These are phyloP conservation scores for Termitomyces sp. DNA, from an alignment of 1,284 basidiomycete genomes.

Conservation along the genomic window DNA sequence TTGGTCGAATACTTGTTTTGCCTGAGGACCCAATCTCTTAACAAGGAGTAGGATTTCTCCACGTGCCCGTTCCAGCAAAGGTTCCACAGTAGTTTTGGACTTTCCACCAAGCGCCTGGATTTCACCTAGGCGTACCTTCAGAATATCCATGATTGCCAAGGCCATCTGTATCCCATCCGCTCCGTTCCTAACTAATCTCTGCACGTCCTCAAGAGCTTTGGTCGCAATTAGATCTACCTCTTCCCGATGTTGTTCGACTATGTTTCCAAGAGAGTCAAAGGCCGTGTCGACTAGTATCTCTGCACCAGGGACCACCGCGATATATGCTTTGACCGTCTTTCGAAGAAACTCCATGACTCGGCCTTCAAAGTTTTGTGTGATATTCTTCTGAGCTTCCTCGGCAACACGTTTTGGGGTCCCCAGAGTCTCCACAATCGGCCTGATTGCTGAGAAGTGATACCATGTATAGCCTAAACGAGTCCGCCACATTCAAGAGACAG, in stretches of 20 bases:
- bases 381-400: constrained; percentile 4
- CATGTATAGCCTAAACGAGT: constrained; percentile 1
- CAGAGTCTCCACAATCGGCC: background rate
- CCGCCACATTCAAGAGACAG: background rate
- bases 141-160: background rate
- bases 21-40: background rate
- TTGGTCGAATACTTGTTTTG: background rate
- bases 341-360: constrained; percentile 18
- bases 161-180: background rate
- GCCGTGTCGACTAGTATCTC: constrained; percentile 21
- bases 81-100: background rate
- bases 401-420: constrained; percentile 2
- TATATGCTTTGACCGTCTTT: constrained; percentile 22
- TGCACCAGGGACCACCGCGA: constrained; percentile 21
- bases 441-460: constrained; percentile 3
- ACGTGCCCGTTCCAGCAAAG: background rate
- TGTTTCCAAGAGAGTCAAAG: constrained; percentile 21
- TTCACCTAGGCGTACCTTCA: background rate
- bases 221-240: constrained; percentile 20
- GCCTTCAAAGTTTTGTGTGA: background rate
- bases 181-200: background rate
- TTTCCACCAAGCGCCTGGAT: constrained; percentile 2
- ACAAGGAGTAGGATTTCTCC: background rate
- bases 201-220: constrained; percentile 16
- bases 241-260: constrained; percentile 20